Percentiles rank a stretch among this genome's conserved stretches.
Conservation (phyloP, 371 early-diverging fungal species). For the Paraphysoderma sedebokerense region DNA sequence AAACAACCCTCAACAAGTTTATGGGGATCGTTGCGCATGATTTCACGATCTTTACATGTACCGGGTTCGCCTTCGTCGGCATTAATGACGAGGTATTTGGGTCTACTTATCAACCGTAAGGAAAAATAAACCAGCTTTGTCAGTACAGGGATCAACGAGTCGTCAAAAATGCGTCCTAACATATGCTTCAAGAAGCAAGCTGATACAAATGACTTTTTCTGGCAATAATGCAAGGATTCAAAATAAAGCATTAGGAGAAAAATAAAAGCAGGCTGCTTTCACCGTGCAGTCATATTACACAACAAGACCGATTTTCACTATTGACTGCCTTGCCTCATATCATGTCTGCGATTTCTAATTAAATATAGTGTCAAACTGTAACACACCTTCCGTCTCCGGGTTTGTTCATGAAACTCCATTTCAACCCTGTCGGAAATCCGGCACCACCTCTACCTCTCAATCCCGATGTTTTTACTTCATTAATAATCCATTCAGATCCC, state of each 20-base stretch:
- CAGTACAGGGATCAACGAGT: background rate
- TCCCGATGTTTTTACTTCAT: conserved; percentile 91
- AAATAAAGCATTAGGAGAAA: too few relatives aligned
- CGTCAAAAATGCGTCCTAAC: too few relatives aligned
- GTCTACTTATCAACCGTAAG: conserved; percentile 33
- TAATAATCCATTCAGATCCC: conserved; percentile 91
- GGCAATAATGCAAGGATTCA: too few relatives aligned
- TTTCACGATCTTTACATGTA: conserved; percentile 98
- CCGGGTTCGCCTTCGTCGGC: conserved; percentile 98
- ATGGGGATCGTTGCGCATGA: conserved; percentile 94
- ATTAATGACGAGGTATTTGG: conserved; percentile 90
- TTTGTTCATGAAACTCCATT: conserved; percentile 98
- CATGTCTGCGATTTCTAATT: too few relatives aligned
- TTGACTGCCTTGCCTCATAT: too few relatives aligned
- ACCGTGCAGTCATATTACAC: too few relatives aligned
- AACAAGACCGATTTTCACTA: too few relatives aligned
- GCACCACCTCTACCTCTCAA: conserved; percentile 96
- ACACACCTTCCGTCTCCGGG: conserved; percentile 57
- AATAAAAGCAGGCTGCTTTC: too few relatives aligned
- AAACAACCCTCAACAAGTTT: conserved; percentile 94
- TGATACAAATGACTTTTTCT: too few relatives aligned
- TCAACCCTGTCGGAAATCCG: conserved; percentile 93
- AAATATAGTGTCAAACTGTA: background rate
- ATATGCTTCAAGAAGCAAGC: too few relatives aligned
- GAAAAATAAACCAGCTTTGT: conserved; percentile 1